Evolutionary conservation across 768 basidiomycete genomes (phyloP), one percentile per base, ranked within the genome.

Genomic region (Trametopsis cervina): DNA sequence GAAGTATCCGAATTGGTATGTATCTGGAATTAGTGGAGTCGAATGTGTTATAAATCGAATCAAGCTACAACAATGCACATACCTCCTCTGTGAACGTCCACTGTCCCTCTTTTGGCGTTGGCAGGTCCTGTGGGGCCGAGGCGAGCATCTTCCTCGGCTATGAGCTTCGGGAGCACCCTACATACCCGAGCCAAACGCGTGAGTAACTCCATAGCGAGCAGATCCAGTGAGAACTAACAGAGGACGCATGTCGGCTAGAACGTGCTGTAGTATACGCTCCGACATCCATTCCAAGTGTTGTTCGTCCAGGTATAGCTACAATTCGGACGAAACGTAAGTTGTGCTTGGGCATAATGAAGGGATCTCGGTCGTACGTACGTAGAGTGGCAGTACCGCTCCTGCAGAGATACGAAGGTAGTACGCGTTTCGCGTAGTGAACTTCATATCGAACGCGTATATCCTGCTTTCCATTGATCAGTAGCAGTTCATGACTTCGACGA

Each of bases 1-100:
- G 67, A 93, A 95, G 62, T 90, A 95, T 41, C 86, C 90, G 62
- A 90, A 92, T 55, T 95, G 92, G 59, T 94, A 95, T 0, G 76
- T 77, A 51, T 87, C 92, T 94, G 61, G 17, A 41, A n/a, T 25
- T n/a, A n/a, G n/a, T n/a, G n/a, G n/a, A n/a, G n/a, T n/a, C n/a
- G n/a, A n/a, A n/a, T n/a, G n/a, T n/a, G n/a, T n/a, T n/a, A n/a
- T n/a, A n/a, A n/a, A n/a, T n/a, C n/a, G n/a, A n/a, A n/a, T n/a
- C n/a, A n/a, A n/a, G n/a, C n/a, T n/a, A n/a, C n/a, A n/a, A n/a
- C n/a, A n/a, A n/a, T n/a, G n/a, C 17, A 54, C 74, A 38, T 53
- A 89, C 92, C 86, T 66, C 91, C 91, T 64, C 89, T 72, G 62
- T 90, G 80, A 2, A 90, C 89, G 50, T 91, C 88, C 0, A 93